Evolutionary conservation across 768 basidiomycete species (phyloP), one percentile per base, ranked within the genome.

Genomic region (Suillus subalutaceus): DNA sequence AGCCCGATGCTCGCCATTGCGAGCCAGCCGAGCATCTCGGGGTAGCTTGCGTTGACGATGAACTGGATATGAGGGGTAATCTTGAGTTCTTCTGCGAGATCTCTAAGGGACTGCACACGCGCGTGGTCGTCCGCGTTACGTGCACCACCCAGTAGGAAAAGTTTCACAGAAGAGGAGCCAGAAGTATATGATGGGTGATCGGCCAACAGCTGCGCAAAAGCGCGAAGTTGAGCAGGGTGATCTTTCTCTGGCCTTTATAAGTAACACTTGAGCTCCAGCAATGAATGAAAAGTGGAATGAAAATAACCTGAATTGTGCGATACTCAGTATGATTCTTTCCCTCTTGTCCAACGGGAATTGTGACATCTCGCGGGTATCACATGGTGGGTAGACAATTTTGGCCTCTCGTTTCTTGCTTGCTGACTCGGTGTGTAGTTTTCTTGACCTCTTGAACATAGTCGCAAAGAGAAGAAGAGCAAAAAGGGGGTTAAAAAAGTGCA

Each of bases 301-400:
- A 60, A 30, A 18, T 41, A 63, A 94, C 94, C 97, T 81, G 77
- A 99, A 99, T 76, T 99, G 97, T 4, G 96, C 95, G 2, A 99
- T 80, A 67, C 94, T 96, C 38, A 99, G 77, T 44, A 99, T 85
- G 23, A 93, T 81, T 26, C 82, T 84, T 63, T 89, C 83, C 62
- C 93, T 80, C 12, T 75, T 74, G 62, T 81, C 80, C 32, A 91
- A 77, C 1, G 83, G 74, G 70, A 88, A 91, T 43, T 74, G 76
- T 13, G 79, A 79, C 78, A 97, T 88, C 69, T 87, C 90, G 16
- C 82, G 82, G 0, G 93, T 96, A 70, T 97, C 93, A 73, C 97
- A 99, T 0, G 97, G 93, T 0, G 97, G 97, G 74, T 94, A 98
- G 1, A 97, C 92, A 57, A 90, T 89, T 52, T 71, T 13, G 59